Evolutionary conservation across 768 basidiomycete species (phyloP).

Genomic region (Neoboletus magnificus): DNA sequence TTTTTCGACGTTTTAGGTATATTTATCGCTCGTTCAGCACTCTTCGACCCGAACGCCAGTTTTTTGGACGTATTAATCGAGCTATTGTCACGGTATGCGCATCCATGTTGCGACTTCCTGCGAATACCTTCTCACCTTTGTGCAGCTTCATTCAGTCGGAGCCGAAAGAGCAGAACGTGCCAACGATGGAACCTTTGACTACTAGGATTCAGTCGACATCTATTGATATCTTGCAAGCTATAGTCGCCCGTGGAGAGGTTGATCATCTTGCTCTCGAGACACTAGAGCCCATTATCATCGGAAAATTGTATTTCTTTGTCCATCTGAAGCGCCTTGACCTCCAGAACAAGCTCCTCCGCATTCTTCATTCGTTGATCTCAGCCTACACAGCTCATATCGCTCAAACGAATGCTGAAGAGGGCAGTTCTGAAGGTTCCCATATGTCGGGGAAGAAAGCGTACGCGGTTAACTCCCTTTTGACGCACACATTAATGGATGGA

Average conservation of each 20-base stretch:
- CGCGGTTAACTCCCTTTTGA: slow-evolving; percentile 65
- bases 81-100: slow-evolving; percentile 71
- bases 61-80: slow-evolving; percentile 80
- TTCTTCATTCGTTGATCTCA: slow-evolving; percentile 82
- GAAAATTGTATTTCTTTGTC: slow-evolving; percentile 71
- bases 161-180: slow-evolving; percentile 46
- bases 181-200: slow-evolving; percentile 62
- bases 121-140: slow-evolving; percentile 1
- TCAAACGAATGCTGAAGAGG: slow-evolving; percentile 32
- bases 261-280: slow-evolving; percentile 55
- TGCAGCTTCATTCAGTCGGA: slow-evolving; percentile 76
- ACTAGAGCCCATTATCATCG: slow-evolving; percentile 68
- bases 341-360: slow-evolving; percentile 90
- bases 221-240: slow-evolving; percentile 78
- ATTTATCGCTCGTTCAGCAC: slow-evolving; percentile 19
- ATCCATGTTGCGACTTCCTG: slow-evolving; percentile 13
- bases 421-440: slow-evolving; percentile 33
- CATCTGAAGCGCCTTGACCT: slow-evolving; percentile 71
- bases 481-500: slow-evolving; percentile 79
- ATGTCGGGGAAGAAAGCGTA: slow-evolving; percentile 36
- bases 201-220: slow-evolving; percentile 65
- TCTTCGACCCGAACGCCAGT: slow-evolving; percentile 50
- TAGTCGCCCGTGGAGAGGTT: slow-evolving; percentile 80
- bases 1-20: background rate
- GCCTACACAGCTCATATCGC: slow-evolving; percentile 44